Conservation (phyloP, 2,329 filamentous ascomycete genomes). For the Epichloe sylvatica region DNA sequence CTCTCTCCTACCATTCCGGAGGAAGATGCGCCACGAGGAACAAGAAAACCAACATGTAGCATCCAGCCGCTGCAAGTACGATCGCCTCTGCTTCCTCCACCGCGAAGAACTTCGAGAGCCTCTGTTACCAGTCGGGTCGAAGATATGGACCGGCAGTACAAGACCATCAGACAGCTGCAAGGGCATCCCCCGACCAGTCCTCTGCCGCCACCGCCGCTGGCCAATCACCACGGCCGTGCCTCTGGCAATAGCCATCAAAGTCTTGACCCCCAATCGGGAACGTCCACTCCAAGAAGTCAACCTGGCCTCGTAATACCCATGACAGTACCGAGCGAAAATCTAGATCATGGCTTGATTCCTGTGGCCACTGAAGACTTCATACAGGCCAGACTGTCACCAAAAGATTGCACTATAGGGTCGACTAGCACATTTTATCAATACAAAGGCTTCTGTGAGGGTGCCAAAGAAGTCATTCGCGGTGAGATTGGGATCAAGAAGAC, state of each 20-base stretch:
- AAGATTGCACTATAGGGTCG: slow-evolving; percentile 28
- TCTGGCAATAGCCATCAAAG: not conserved
- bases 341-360: slow-evolving; percentile 11
- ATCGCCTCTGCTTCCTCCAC: not conserved
- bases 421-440: slow-evolving; percentile 37
- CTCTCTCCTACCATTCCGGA: slow-evolving; percentile 9
- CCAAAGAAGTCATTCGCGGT: slow-evolving; percentile 34
- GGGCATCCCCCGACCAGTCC: not conserved
- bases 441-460: slow-evolving; percentile 43
- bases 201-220: not conserved
- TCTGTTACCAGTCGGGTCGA: slow-evolving; percentile 1
- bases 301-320: slow-evolving; percentile 2
- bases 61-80: slow-evolving; percentile 5
- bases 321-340: not conserved
- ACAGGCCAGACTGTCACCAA: not conserved
- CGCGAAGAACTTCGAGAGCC: not conserved
- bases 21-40: slow-evolving; percentile 1
- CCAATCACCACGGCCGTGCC: not conserved
- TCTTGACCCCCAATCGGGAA: not conserved
- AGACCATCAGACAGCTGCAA: not conserved
- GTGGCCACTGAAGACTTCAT: slow-evolving; percentile 7
- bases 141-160: slow-evolving; percentile 6
- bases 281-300: not conserved
- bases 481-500: slow-evolving; percentile 36
- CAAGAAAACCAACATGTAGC: not conserved